These are phyloP conservation scores for Coprinellus micaceus DNA, from an alignment of 768 basidiomycete genomes.

Conservation along the genomic window DNA sequence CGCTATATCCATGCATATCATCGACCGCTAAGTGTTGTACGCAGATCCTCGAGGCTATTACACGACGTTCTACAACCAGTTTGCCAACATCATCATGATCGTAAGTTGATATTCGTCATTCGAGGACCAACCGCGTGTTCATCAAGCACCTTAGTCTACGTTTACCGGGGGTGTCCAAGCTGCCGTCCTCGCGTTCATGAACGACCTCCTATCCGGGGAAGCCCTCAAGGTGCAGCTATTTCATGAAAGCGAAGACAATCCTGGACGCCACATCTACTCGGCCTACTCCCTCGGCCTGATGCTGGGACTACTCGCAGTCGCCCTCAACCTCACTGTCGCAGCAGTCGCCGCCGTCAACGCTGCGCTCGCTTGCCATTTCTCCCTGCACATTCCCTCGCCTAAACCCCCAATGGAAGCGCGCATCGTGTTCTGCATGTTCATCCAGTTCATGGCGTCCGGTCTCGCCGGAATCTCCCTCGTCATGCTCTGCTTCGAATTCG, in stretches of 20 bases:
- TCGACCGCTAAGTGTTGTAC: background rate
- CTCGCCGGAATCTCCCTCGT: background rate
- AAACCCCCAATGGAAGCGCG: background rate
- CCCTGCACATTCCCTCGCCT: background rate
- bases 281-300: constrained; percentile 1
- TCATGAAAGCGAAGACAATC: background rate
- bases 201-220: background rate
- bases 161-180: constrained; percentile 4
- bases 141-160: background rate
- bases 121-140: background rate
- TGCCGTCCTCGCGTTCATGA: background rate
- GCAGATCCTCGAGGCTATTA: background rate
- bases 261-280: background rate
- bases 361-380: constrained; percentile 1
- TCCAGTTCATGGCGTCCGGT: constrained; percentile 2
- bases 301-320: constrained; percentile 1
- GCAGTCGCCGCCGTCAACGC: constrained; percentile 1
- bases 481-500: background rate
- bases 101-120: background rate
- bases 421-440: background rate
- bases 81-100: background rate
- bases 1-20: too few species aligned
- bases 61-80: constrained; percentile 4
- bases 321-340: background rate
- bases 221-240: background rate